phyloP scores from a whole-genome alignment of 75 land plant species.

The Pinus tabuliformis region DNA sequence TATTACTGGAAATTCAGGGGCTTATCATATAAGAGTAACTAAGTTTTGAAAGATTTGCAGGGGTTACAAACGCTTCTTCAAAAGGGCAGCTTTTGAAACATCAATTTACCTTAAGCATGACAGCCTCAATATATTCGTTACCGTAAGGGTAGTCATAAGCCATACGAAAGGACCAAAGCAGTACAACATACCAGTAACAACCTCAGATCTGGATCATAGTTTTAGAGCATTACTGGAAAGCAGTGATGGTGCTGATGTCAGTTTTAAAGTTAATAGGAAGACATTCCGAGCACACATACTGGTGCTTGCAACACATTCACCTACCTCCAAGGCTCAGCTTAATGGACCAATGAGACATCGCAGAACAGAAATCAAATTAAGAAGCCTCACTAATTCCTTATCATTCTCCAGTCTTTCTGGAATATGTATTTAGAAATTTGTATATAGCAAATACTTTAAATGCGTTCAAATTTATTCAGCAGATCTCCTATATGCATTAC shows the following conservation, averaged over 20 bases:
- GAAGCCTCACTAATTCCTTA: too few relatives aligned
- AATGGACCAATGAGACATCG: slow-evolving; percentile 74
- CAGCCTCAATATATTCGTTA: slow-evolving; percentile 43
- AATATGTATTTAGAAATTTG: too few relatives aligned
- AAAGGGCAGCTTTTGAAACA: slow-evolving; percentile 42
- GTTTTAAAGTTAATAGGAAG: slow-evolving; percentile 72
- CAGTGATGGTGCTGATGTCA: slow-evolving; percentile 54
- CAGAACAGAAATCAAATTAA: slow-evolving; percentile 19
- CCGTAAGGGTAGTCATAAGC: slow-evolving; percentile 63
- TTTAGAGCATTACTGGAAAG: slow-evolving; percentile 53
- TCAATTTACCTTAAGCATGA: slow-evolving; percentile 67
- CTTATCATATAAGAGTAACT: too few relatives aligned
- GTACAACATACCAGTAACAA: slow-evolving; percentile 50
- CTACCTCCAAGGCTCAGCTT: slow-evolving; percentile 83
- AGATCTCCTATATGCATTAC: too few relatives aligned
- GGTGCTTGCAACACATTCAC: slow-evolving; percentile 82
- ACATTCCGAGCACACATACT: slow-evolving; percentile 73
- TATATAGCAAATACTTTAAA: too few relatives aligned
- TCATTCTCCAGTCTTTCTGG: too few relatives aligned
- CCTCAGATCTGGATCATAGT: slow-evolving; percentile 55
- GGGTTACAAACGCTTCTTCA: slow-evolving; percentile 71
- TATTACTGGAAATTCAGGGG: too few relatives aligned
- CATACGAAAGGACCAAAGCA: slow-evolving; percentile 58
- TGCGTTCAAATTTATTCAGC: too few relatives aligned
- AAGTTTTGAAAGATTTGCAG: slow-evolving; percentile 15